Evolutionary conservation across 352 stramenopile species (phyloP), one percentile per base, ranked within the genome.

Genomic region (Pythium insidiosum): DNA sequence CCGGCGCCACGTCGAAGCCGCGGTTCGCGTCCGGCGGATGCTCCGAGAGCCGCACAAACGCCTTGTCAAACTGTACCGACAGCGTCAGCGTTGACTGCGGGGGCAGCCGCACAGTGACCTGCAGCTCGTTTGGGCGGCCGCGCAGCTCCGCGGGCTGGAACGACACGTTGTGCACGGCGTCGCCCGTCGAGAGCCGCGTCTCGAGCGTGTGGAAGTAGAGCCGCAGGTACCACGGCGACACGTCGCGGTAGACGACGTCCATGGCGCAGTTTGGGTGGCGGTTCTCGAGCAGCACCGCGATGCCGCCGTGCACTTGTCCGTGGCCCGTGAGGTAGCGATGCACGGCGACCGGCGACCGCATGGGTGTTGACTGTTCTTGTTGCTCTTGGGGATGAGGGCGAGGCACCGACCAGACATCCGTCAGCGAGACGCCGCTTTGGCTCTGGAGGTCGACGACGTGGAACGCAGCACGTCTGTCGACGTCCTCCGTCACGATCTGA

Each of bases 21-120:
- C 83, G 75, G 44, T 89, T 94, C 25, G 84, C 77, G 52, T 95
- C 84, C 0, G 82, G 80, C 11, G 84, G 84, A 43, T 94, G 84
- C 35, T 89, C 72, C 11, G 71, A 85, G 12, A 95, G 55, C 5
- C 74, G 76, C 30, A 95, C 35, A 50, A 95, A 95, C 23, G 56
- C 68, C 46, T 92, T 89, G 18, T 91, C 73, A 49, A 95, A 82
- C 25, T 86, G 61, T 34, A 90, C 55, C 7, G 76, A 88, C 21
- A 91, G 67, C 7, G 83, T 52, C 6, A 90, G 37, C 7, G 62
- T 68, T 15, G 67, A 59, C 21, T 72, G 70, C 4, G 79, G 66
- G 0, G 74, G 72, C 16, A 94, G 51, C 10, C 66, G 33, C 6
- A 73, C 33, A 23, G 78, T 38, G 20, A 94, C 46, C 16, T 63